A percentile compares a stretch with the other conserved stretches of the same genome.
These are phyloP conservation scores for Diutina neorugosa DNA, from an alignment of 1,139 yeast species.

Conservation along the genomic window DNA sequence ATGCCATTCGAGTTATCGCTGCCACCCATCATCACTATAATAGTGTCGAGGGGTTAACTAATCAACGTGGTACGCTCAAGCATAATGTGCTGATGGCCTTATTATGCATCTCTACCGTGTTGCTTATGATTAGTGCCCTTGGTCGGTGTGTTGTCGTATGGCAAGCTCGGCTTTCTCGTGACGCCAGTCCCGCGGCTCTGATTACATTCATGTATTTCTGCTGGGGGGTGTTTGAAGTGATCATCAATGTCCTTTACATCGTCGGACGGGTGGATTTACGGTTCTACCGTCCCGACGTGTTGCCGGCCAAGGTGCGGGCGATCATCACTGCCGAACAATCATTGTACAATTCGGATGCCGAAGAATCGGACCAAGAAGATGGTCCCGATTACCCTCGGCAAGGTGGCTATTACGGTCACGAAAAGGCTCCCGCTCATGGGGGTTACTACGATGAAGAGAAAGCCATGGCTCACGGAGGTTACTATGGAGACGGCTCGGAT, in stretches of 20 bases:
- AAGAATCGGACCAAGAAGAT: neutral
- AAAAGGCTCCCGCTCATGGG: neutral
- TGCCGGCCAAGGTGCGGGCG: conserved; percentile 6
- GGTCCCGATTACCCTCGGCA: neutral
- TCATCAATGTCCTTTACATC: conserved; percentile 43
- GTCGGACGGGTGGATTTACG: conserved; percentile 60
- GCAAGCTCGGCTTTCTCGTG: conserved; percentile 16
- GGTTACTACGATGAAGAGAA: neutral
- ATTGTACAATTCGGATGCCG: neutral
- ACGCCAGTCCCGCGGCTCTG: conserved; percentile 13
- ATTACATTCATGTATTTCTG: conserved; percentile 55
- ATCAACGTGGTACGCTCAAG: conserved; percentile 31
- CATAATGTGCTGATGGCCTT: conserved; percentile 39
- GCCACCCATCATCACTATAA: conserved; percentile 33
- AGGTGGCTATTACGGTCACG: neutral
- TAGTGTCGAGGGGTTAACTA: conserved; percentile 31
- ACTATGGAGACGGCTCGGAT: neutral
- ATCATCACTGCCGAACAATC: conserved; percentile 32
- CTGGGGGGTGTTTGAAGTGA: conserved; percentile 54
- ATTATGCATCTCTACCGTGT: conserved; percentile 37
- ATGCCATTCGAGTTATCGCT: conserved; percentile 38
- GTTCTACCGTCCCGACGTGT: conserved; percentile 60
- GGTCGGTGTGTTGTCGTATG: conserved; percentile 48
- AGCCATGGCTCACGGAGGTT: neutral
- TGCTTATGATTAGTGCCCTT: conserved; percentile 45